These are phyloP conservation scores for Rubroshorea leprosula DNA, from an alignment of 345 rosid species.

Conservation along the genomic window DNA sequence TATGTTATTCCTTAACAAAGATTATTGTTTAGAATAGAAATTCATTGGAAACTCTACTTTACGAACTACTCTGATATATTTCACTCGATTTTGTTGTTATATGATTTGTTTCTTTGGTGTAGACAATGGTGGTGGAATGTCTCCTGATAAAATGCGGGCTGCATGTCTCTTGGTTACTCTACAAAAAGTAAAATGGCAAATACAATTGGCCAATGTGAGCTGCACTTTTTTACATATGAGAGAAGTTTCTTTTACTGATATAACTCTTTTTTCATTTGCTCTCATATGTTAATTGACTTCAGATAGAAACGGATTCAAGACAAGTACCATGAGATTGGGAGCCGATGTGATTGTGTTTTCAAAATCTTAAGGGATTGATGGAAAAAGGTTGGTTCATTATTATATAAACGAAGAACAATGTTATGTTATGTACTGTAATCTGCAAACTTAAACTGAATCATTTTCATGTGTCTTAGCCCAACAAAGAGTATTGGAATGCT, in stretches of 20 bases:
- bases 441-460: neutral
- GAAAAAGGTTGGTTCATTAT: slow-evolving; percentile 31
- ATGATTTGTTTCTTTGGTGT: slow-evolving; percentile 9
- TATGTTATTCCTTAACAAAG: neutral
- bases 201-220: slow-evolving; percentile 76
- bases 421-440: neutral
- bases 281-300: slow-evolving; percentile 3
- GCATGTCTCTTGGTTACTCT: slow-evolving; percentile 86
- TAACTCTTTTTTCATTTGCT: neutral
- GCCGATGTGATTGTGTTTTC: slow-evolving; percentile 85
- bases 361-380: slow-evolving; percentile 36
- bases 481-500: slow-evolving; percentile 67
- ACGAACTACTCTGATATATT: no score
- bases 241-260: neutral
- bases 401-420: neutral
- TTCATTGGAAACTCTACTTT: no score
- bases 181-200: slow-evolving; percentile 63
- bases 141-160: slow-evolving; percentile 59
- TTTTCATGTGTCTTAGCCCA: slow-evolving; percentile 22
- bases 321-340: slow-evolving; percentile 87
- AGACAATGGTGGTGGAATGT: slow-evolving; percentile 89
- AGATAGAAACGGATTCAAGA: slow-evolving; percentile 91
- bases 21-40: no score
- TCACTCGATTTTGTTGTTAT: neutral
- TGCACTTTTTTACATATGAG: neutral